phyloP scores from a whole-genome alignment of 1,284 basidiomycete genomes.

The Fomes fomentarius region DNA sequence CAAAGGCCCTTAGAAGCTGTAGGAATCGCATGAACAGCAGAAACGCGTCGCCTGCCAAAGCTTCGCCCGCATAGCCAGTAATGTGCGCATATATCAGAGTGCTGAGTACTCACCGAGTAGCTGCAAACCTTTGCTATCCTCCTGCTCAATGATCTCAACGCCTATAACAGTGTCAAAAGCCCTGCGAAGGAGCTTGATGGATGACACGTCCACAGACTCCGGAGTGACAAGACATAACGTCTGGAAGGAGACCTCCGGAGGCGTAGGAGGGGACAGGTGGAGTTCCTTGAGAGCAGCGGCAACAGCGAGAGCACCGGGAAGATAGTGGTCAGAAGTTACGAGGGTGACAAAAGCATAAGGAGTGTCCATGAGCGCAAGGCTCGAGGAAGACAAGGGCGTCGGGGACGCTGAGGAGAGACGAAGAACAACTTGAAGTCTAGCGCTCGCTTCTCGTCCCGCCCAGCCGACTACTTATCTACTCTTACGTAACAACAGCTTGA shows the following conservation, averaged over 20 bases:
- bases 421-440: slow-evolving; percentile 14
- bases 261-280: slow-evolving; percentile 58
- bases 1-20: too few relatives aligned
- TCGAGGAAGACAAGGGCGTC: slow-evolving; percentile 30
- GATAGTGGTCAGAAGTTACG: slow-evolving; percentile 87
- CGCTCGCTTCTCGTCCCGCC: slow-evolving; percentile 23
- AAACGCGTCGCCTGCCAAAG: background rate
- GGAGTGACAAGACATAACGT: slow-evolving; percentile 95
- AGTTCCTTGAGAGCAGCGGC: slow-evolving; percentile 83
- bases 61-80: background rate
- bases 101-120: slow-evolving; percentile 74
- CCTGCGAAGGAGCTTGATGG: slow-evolving; percentile 80
- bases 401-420: slow-evolving; percentile 28
- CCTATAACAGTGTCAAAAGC: slow-evolving; percentile 89
- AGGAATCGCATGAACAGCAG: background rate
- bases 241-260: slow-evolving; percentile 72
- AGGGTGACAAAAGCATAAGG: slow-evolving; percentile 87
- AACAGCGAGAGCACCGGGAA: slow-evolving; percentile 89
- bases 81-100: background rate
- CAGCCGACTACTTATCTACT: slow-evolving; percentile 18
- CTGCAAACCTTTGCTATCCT: slow-evolving; percentile 62
- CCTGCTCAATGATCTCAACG: slow-evolving; percentile 82
- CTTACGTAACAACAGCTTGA: slow-evolving; percentile 23
- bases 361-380: slow-evolving; percentile 52
- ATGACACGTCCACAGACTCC: slow-evolving; percentile 86